Percentiles rank a stretch among this genome's conserved stretches.
Conservation (phyloP, 2,329 filamentous ascomycete species). For the Fusarium sp. region DNA sequence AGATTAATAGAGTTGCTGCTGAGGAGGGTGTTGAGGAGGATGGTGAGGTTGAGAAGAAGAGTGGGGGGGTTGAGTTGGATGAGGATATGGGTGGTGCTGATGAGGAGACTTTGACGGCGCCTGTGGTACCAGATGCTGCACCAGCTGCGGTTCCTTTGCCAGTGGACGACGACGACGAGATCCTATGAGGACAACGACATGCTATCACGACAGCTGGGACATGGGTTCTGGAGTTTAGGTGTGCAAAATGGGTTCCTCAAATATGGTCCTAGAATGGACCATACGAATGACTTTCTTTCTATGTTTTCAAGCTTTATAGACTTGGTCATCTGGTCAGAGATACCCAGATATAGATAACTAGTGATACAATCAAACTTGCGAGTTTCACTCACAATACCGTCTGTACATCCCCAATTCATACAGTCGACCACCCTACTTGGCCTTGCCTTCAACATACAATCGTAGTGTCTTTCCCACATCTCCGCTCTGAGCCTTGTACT, state of each 20-base stretch:
- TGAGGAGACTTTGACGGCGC: constrained; percentile 7
- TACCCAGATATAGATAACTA: constrained; percentile 38
- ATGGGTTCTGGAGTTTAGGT: constrained; percentile 41
- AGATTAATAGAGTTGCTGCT: constrained; percentile 62
- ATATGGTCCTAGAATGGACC: constrained; percentile 30
- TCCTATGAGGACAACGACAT: not conserved
- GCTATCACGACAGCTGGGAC: constrained; percentile 6
- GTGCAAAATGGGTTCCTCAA: constrained; percentile 42
- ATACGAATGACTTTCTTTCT: constrained; percentile 27
- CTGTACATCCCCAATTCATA: not conserved
- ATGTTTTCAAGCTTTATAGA: constrained; percentile 30
- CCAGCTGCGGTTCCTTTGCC: constrained; percentile 21
- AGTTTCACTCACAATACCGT: not conserved
- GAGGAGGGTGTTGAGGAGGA: constrained; percentile 34
- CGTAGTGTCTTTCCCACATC: constrained; percentile 57
- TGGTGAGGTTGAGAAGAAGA: constrained; percentile 40
- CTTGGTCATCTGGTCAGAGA: constrained; percentile 35
- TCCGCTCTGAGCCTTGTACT: constrained; percentile 61
- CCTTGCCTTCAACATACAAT: constrained; percentile 56
- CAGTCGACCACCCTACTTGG: constrained; percentile 12
- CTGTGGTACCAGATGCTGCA: constrained; percentile 2
- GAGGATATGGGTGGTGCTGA: constrained; percentile 51
- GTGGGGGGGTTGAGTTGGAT: constrained; percentile 49
- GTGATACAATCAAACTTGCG: constrained; percentile 28
- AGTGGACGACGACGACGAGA: constrained; percentile 45